These are phyloP conservation scores for Diaporthe capsici DNA, from an alignment of 2,329 filamentous ascomycete genomes.

Conservation along the genomic window DNA sequence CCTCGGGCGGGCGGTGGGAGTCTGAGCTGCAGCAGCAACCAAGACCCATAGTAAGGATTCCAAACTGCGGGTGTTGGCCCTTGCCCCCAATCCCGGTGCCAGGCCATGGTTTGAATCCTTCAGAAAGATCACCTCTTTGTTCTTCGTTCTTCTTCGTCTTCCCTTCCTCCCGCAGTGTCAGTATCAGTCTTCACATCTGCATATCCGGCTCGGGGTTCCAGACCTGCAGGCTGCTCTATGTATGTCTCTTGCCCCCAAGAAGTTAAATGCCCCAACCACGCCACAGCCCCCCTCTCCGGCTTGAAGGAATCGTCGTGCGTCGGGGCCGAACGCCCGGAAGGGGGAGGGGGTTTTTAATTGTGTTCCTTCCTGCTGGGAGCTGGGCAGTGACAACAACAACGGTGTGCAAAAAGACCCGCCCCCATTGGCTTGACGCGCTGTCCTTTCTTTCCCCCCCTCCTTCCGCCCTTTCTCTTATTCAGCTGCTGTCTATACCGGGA, in stretches of 20 bases:
- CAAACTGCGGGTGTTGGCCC: constrained; percentile 24
- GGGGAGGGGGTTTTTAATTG: neutral
- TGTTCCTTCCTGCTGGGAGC: constrained; percentile 24
- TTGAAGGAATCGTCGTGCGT: constrained; percentile 20
- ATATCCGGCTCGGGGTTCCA: neutral
- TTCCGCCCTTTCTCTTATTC: constrained; percentile 7
- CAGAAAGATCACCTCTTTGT: neutral
- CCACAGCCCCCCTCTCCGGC: neutral
- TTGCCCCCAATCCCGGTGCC: constrained; percentile 22
- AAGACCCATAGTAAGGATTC: constrained; percentile 35
- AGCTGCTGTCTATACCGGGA: neutral
- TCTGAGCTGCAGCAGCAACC: neutral
- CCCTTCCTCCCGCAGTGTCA: neutral
- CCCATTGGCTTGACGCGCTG: constrained; percentile 13
- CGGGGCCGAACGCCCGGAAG: constrained; percentile 8
- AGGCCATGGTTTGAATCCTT: constrained; percentile 26
- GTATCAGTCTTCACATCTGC: neutral
- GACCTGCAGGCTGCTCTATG: neutral
- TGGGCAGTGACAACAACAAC: neutral
- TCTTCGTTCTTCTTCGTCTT: neutral
- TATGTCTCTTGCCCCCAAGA: neutral
- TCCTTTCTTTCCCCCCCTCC: neutral
- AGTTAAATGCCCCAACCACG: neutral
- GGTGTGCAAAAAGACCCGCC: constrained; percentile 21
- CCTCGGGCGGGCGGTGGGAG: neutral